Base-by-base conservation (phyloP, 805 yeast species). In the Yarrowia bubula region DNA sequence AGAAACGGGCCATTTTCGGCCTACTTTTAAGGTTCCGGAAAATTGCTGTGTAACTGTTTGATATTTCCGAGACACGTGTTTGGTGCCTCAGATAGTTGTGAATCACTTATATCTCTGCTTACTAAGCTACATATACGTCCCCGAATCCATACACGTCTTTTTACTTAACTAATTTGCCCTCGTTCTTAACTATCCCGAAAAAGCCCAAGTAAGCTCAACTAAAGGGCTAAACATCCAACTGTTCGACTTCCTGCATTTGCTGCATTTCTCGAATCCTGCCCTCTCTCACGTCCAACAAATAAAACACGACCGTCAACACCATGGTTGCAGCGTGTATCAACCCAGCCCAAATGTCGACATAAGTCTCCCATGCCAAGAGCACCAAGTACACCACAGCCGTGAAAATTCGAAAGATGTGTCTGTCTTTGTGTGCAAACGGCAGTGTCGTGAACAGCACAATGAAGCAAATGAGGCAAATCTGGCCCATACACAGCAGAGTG, bases 401-500 rank as follows among this genome's bases (percentile, higher is more conserved):
- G 22, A 51, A 51, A 6, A 51, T 37, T 18, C 58, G 58, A 18
- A 51, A 51, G 10, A 51, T 51, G 18, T 37, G 58, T 4, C 58
- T 8, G 18, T 37, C 58, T n/a, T 51, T 51, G 10, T 22, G 58
- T 1, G 58, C 58, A 51, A 51, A 51, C 8, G 58, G 58, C n/a
- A 51, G 35, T 15, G 58, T 51, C 5, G 58, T 51, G 13, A 51
- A 51, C 3, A 51, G 58, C 43, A 51, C 58, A 22, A 51, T 51
- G 35, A 51, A 51, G 8, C 58, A 51, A 4, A 51, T 10, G n/a
- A 51, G 58, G 22, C 58, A 37, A 5, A 51, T 37, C 43, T 51
- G 58, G n/a, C 58, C 58, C 43, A 51, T 14, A 9, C 58, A 51
- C 58, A 51, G 8, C 8, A 51, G 8, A 4, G 58, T 22, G 0